Evolutionary conservation across 106 monocot genomes (phyloP).

Genomic region (Phalaenopsis aphrodite): DNA sequence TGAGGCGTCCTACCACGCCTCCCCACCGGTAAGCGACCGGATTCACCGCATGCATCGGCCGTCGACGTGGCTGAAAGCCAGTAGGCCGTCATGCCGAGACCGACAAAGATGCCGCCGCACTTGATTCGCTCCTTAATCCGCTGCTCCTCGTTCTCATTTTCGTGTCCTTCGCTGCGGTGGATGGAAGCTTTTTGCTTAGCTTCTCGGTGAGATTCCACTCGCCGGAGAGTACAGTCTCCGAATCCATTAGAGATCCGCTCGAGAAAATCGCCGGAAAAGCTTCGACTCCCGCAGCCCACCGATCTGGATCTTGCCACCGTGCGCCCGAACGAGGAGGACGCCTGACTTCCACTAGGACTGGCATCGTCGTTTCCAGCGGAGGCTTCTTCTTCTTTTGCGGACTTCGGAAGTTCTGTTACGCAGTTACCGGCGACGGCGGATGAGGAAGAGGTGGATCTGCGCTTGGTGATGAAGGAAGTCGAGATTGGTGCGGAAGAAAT

Average conservation of each 20-base stretch:
- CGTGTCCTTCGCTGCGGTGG: background rate
- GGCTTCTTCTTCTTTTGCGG: background rate
- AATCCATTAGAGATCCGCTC: slow-evolving; percentile 57
- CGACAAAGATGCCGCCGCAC: slow-evolving; percentile 62
- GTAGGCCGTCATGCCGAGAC: slow-evolving; percentile 36
- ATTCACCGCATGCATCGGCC: slow-evolving; percentile 6
- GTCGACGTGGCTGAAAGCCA: slow-evolving; percentile 28
- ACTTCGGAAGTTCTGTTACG: background rate
- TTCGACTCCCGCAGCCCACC: slow-evolving; percentile 51
- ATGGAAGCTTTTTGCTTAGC: slow-evolving; percentile 15
- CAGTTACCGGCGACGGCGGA: slow-evolving; percentile 13
- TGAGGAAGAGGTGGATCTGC: slow-evolving; percentile 27
- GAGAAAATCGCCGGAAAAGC: slow-evolving; percentile 63
- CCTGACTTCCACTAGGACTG: slow-evolving; percentile 28
- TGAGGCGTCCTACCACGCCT: slow-evolving; percentile 4
- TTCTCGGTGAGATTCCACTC: slow-evolving; percentile 56
- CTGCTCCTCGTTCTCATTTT: slow-evolving; percentile 12
- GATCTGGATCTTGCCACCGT: slow-evolving; percentile 58
- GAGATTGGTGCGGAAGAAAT: slow-evolving; percentile 6
- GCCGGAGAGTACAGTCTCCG: slow-evolving; percentile 43
- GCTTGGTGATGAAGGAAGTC: slow-evolving; percentile 14
- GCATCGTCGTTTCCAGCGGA: slow-evolving; percentile 17
- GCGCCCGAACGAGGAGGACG: slow-evolving; percentile 39
- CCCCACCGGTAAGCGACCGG: background rate
- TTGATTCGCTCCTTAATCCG: slow-evolving; percentile 35